phyloP scores from a whole-genome alignment of 2,329 filamentous ascomycete genomes.

The Coniochaeta sp. region DNA sequence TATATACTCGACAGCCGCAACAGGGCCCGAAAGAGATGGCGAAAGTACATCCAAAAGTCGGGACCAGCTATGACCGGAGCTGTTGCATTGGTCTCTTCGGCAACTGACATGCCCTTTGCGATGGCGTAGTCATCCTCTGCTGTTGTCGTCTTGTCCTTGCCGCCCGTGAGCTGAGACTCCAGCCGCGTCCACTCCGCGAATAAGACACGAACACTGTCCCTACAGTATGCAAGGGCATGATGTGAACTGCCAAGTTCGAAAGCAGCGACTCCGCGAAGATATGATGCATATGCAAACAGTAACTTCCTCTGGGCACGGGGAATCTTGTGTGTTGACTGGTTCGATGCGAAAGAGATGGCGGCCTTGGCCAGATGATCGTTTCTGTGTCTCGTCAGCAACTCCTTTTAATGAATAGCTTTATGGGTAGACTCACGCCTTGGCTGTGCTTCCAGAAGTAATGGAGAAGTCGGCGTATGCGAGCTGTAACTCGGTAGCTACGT shows the following conservation, averaged over 20 bases:
- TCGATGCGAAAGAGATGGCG: slow-evolving; percentile 25
- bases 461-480: slow-evolving; percentile 70
- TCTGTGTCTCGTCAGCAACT: not conserved
- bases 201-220: slow-evolving; percentile 47
- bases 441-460: slow-evolving; percentile 55
- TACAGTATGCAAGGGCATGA: slow-evolving; percentile 48
- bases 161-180: slow-evolving; percentile 26
- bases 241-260: slow-evolving; percentile 54
- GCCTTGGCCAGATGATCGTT: slow-evolving; percentile 28
- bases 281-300: slow-evolving; percentile 50
- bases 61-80: slow-evolving; percentile 41
- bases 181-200: slow-evolving; percentile 49
- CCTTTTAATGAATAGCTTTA: slow-evolving; percentile 10
- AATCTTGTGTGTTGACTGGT: slow-evolving; percentile 13
- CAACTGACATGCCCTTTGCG: slow-evolving; percentile 14
- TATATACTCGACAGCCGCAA: slow-evolving; percentile 71
- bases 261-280: slow-evolving; percentile 57
- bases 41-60: slow-evolving; percentile 72
- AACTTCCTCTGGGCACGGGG: slow-evolving; percentile 32
- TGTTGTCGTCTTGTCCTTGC: slow-evolving; percentile 6
- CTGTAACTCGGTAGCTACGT: slow-evolving; percentile 47
- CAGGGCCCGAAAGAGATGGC: slow-evolving; percentile 63
- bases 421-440: slow-evolving; percentile 42
- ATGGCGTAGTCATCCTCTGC: slow-evolving; percentile 16
- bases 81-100: slow-evolving; percentile 11